Evolutionary conservation across 2,329 filamentous ascomycete species (phyloP).

Genomic region (Ceratocystis alfenasii): DNA sequence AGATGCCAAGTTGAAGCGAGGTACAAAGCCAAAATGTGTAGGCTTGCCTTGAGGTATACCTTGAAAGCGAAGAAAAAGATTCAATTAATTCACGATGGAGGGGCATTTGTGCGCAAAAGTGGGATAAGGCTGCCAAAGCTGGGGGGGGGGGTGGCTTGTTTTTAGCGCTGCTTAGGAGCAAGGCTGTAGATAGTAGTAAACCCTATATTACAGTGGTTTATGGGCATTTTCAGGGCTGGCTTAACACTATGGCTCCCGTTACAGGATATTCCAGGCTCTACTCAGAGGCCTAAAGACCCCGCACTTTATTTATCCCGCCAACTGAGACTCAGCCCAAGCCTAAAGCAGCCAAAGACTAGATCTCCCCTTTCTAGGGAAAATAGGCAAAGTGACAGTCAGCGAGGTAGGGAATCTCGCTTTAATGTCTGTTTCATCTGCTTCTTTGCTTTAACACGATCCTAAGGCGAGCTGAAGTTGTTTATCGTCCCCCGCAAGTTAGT

Average conservation of each 20-base stretch:
- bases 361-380: background rate
- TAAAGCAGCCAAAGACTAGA: background rate
- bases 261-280: background rate
- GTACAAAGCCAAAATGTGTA: no score
- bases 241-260: background rate
- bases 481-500: no score
- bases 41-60: no score
- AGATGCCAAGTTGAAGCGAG: no score
- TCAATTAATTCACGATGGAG: background rate
- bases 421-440: no score
- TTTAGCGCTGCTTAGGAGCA: background rate
- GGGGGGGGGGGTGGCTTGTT: background rate
- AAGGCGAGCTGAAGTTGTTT: no score
- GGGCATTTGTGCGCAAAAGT: background rate
- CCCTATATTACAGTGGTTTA: background rate
- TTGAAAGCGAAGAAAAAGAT: background rate
- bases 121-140: background rate
- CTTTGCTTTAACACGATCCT: no score
- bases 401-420: background rate
- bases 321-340: background rate
- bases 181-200: background rate
- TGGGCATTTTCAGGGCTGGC: background rate
- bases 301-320: background rate
- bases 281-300: background rate
- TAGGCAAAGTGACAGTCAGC: background rate